Percentiles rank a stretch among this genome's conserved stretches.
phyloP scores from a whole-genome alignment of 176 grass and related monocot species.

The Avena eriantha region DNA sequence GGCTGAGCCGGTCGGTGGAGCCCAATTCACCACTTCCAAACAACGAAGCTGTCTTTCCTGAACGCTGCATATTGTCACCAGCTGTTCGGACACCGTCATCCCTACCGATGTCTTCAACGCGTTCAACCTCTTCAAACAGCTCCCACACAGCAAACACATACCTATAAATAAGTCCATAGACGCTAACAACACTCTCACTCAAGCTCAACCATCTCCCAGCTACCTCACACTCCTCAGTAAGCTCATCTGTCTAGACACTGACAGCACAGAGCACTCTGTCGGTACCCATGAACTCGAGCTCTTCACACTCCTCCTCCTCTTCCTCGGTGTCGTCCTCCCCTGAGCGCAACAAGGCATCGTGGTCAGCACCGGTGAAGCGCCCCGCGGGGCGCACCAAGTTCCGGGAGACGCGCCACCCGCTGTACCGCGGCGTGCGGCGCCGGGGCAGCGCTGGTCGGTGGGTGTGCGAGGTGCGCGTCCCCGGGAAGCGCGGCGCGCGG shows the following conservation, averaged over 20 bases:
- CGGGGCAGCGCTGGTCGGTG: conserved; percentile 54
- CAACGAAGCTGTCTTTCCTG: background rate
- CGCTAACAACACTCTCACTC: background rate
- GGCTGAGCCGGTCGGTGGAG: background rate
- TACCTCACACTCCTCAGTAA: background rate
- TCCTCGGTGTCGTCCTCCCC: background rate
- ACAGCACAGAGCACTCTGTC: background rate
- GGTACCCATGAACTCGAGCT: conserved; percentile 38
- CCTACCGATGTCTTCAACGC: conserved; percentile 16
- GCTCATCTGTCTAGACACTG: background rate
- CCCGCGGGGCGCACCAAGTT: conserved; percentile 81
- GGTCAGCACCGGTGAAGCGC: conserved; percentile 56
- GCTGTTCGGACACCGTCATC: conserved; percentile 20
- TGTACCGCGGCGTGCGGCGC: conserved; percentile 73
- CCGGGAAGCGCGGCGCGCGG: conserved; percentile 50
- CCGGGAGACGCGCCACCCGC: conserved; percentile 77
- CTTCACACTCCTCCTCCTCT: conserved; percentile 3
- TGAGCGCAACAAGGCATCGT: background rate
- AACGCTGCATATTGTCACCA: background rate
- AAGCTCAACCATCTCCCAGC: conserved; percentile 7
- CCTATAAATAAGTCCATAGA: conserved; percentile 44
- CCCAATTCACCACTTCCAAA: background rate
- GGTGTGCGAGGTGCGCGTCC: conserved; percentile 88
- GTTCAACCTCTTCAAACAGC: conserved; percentile 5
- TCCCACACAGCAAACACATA: conserved; percentile 9